Percentiles rank a stretch among this genome's conserved stretches.
Conservation (phyloP, 2,329 filamentous ascomycete species). For the Venturia asperata region DNA sequence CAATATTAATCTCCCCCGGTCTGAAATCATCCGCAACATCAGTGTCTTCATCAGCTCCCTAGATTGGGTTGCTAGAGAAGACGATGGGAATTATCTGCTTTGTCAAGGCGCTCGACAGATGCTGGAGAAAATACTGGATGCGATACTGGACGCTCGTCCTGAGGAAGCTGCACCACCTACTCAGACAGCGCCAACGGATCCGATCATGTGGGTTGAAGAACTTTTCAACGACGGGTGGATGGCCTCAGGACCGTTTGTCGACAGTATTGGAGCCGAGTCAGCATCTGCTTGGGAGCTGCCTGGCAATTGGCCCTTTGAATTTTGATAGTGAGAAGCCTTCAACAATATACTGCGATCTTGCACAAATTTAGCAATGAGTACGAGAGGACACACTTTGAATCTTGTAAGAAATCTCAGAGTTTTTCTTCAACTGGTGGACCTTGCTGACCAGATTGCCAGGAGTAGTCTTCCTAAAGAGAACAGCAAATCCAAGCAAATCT, state of each 20-base stretch:
- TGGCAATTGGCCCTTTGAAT: slow-evolving; percentile 19
- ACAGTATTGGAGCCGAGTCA: slow-evolving; percentile 10
- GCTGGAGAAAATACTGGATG: slow-evolving; percentile 38
- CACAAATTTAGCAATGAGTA: too few relatives aligned
- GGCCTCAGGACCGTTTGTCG: slow-evolving; percentile 12
- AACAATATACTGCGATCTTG: background rate
- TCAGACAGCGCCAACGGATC: slow-evolving; percentile 16
- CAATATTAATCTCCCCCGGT: slow-evolving; percentile 30
- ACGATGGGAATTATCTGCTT: slow-evolving; percentile 35
- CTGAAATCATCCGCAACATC: slow-evolving; percentile 40
- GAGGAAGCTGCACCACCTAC: slow-evolving; percentile 1
- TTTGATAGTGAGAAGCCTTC: background rate
- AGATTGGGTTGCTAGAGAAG: slow-evolving; percentile 31
- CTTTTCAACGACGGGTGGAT: slow-evolving; percentile 18
- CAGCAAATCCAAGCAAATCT: background rate
- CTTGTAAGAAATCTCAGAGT: background rate
- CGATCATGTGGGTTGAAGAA: slow-evolving; percentile 18
- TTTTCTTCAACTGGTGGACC: background rate
- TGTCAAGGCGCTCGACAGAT: slow-evolving; percentile 38
- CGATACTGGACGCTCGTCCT: slow-evolving; percentile 26
- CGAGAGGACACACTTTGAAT: too few relatives aligned
- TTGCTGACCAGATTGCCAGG: background rate
- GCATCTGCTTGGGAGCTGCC: slow-evolving; percentile 14
- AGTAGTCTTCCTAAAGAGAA: background rate
- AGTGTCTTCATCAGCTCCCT: slow-evolving; percentile 40